Evolutionary conservation across 2,329 filamentous ascomycete species (phyloP).

Genomic region (Stemphylium vesicarium): DNA sequence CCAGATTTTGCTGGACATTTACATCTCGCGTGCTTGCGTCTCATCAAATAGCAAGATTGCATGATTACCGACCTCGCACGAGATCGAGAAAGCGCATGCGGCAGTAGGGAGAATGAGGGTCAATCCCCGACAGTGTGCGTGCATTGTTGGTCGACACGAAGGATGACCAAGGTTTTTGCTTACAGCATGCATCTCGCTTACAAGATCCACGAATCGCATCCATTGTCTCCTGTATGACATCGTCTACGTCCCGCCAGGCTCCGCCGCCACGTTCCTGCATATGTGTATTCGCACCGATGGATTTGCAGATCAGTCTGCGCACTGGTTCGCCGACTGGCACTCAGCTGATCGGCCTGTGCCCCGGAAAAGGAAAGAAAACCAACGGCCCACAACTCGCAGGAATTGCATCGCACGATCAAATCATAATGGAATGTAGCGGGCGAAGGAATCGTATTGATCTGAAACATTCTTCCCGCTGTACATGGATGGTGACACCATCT

Average conservation of each 20-base stretch:
- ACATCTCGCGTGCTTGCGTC: too few species aligned
- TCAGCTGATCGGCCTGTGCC: not conserved
- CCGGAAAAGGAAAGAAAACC: not conserved
- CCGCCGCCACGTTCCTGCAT: slow-evolving; percentile 14
- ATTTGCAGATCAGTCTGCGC: not conserved
- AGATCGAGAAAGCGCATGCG: not conserved
- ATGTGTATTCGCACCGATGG: slow-evolving; percentile 1
- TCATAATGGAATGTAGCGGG: not conserved
- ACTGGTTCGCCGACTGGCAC: not conserved
- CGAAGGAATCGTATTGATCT: slow-evolving; percentile 1
- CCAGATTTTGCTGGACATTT: not conserved
- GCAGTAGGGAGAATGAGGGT: not conserved
- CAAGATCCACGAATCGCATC: slow-evolving; percentile 3
- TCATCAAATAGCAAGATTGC: not conserved
- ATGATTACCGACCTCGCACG: not conserved
- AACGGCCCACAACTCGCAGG: not conserved
- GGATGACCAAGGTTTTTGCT: slow-evolving; percentile 2
- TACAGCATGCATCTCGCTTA: slow-evolving; percentile 6
- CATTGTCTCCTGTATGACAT: slow-evolving; percentile 4
- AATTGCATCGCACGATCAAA: not conserved
- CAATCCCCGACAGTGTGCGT: not conserved
- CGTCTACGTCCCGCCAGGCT: not conserved
- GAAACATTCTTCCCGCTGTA: slow-evolving; percentile 5
- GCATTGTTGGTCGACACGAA: not conserved
- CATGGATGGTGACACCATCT: slow-evolving; percentile 13